Evolutionary conservation across 768 basidiomycete species (phyloP), one percentile per base, ranked within the genome.

Genomic region (Xerocomus brunneocitrinus): DNA sequence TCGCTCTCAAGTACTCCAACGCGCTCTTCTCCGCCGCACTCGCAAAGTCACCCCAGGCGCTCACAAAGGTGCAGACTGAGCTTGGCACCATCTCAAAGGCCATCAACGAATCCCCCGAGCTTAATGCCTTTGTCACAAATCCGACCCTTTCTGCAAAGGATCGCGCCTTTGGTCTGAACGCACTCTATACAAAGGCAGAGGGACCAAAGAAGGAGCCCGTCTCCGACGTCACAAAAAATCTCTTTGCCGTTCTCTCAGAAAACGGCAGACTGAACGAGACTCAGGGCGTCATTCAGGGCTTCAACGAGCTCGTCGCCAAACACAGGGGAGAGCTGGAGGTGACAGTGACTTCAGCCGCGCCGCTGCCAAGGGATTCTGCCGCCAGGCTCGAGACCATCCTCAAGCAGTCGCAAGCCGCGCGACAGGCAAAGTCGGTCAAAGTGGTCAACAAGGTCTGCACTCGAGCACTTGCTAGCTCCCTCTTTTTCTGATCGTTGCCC

Each of bases 261-360:
- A 99, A 99, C 71, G 94, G 94, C 54, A 80, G 97, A 59, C 78
- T 98, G 57, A 80, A 75, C 57, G 89, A 95, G 78, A 84, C 89
- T 16, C 75, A 82, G 62, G 86, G 85, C 55, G 91, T 95, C 58
- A 89, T 98, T 63, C 83, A 88, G 66, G 92, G 90, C 56, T 98
- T 98, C 76, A 86, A 90, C 62, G 85, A 87, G 69, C 83, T 98
- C 59, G 86, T 95, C 55, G 74, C 90, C 42, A 83, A 89, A 63
- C 82, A 98, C 80, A 87, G 82, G 71, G 97, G 97, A 62, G 95
- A 98, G 75, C 76, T 98, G 58, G 90, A 87, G 67, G 90, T 98
- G 57, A 80, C 84, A 52, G 90, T 98, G 74, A 95, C 95, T 50
- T 93, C 91, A 36, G 92, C 91, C 14, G 63, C 82, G 30, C 83